Evolutionary conservation across 2,329 filamentous ascomycete species (phyloP).

Genomic region (Gnomoniopsis sp.): DNA sequence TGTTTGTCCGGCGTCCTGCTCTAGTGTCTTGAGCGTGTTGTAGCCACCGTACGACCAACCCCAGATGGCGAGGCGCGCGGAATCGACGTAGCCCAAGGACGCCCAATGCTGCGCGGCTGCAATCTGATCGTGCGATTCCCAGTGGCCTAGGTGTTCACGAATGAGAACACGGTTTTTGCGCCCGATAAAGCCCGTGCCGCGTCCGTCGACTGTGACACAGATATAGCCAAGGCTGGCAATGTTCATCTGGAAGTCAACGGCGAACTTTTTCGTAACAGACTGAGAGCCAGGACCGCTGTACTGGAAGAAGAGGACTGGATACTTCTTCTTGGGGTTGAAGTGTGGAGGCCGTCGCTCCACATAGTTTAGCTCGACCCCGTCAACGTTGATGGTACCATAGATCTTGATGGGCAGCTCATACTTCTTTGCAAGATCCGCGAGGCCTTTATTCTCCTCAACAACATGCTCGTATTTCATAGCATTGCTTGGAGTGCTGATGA

Average conservation of each 20-base stretch:
- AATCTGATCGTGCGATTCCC: conserved; percentile 88
- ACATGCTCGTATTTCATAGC: conserved; percentile 60
- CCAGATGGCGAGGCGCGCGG: conserved; percentile 84
- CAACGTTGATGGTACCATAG: conserved; percentile 81
- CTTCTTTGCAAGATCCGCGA: conserved; percentile 67
- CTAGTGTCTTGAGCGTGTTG: conserved; percentile 90
- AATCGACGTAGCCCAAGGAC: conserved; percentile 77
- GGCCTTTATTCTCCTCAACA: conserved; percentile 72
- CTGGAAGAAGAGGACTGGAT: conserved; percentile 91
- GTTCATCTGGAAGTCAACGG: conserved; percentile 86
- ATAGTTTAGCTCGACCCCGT: conserved; percentile 67
- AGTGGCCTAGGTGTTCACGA: conserved; percentile 78
- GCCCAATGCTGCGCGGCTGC: conserved; percentile 83
- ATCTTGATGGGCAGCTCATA: conserved; percentile 80
- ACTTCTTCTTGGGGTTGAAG: conserved; percentile 78
- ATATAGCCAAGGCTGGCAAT: conserved; percentile 85
- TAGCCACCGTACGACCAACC: conserved; percentile 98
- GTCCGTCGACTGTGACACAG: conserved; percentile 89
- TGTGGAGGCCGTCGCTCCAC: conserved; percentile 87
- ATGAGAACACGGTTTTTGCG: conserved; percentile 79
- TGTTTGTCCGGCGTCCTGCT: conserved; percentile 82
- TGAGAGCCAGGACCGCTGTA: conserved; percentile 97
- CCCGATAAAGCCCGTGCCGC: conserved; percentile 88
- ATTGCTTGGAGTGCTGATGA: conserved; percentile 77
- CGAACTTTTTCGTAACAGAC: conserved; percentile 74